phyloP scores from a whole-genome alignment of 139 green algal species.

The Chlorella sp. region DNA sequence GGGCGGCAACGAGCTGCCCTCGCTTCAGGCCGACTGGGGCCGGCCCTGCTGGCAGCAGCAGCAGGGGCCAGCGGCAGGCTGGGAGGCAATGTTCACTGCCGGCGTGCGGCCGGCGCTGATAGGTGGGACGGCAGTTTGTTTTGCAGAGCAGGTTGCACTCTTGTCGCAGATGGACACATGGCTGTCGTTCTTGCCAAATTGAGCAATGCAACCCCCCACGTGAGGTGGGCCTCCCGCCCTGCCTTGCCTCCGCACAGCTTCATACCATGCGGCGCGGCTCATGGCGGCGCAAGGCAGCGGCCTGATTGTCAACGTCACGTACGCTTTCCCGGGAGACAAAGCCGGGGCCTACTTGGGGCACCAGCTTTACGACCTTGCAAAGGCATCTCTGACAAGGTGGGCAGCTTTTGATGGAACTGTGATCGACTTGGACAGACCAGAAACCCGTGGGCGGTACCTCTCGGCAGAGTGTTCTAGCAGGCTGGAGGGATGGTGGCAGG shows the following conservation, averaged over 20 bases:
- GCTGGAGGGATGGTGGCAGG: no score
- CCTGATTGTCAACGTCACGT: constrained; percentile 18
- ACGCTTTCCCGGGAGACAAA: neutral
- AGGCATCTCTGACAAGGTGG: neutral
- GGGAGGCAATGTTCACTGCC: neutral
- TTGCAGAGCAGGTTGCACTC: no score
- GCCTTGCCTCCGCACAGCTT: neutral
- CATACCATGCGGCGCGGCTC: neutral
- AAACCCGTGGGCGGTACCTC: no score
- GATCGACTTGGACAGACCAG: no score
- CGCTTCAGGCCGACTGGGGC: constrained; percentile 1
- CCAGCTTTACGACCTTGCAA: constrained; percentile 3
- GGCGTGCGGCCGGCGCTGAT: constrained; percentile 7
- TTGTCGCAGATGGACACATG: no score
- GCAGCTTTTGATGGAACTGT: no score
- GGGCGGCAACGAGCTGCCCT: constrained; percentile 16
- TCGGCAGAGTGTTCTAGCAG: no score
- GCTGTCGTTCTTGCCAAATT: no score
- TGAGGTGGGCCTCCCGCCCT: no score
- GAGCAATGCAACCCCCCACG: no score
- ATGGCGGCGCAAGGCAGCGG: constrained; percentile 8
- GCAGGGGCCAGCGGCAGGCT: neutral
- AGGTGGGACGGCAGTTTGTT: neutral
- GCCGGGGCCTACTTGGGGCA: neutral
- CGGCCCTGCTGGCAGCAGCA: constrained; percentile 12